Conservation (phyloP, 805 yeast genomes). For the Lipomyces oligophaga region DNA sequence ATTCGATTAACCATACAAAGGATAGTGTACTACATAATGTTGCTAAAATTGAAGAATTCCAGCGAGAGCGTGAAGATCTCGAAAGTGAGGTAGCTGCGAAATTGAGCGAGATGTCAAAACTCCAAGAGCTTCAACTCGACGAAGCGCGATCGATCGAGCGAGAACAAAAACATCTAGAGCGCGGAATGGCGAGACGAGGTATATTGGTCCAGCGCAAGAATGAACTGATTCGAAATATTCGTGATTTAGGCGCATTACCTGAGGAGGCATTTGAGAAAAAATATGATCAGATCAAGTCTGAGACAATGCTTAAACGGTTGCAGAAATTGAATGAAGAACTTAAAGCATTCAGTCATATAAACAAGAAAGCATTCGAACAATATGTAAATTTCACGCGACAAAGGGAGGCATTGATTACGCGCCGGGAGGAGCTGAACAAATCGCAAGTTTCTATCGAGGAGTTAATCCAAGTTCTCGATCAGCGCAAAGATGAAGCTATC, state of each 20-base stretch:
- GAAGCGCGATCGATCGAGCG: slow-evolving; percentile 55
- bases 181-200: slow-evolving; percentile 57
- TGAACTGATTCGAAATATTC: slow-evolving; percentile 65
- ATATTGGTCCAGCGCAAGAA: slow-evolving; percentile 59
- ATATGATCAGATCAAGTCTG: slow-evolving; percentile 47
- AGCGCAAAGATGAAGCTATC: slow-evolving; percentile 80
- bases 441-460: slow-evolving; percentile 71
- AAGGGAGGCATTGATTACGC: slow-evolving; percentile 57
- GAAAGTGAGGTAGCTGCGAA: slow-evolving; percentile 35
- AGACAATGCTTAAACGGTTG: slow-evolving; percentile 50
- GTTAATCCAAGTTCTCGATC: slow-evolving; percentile 63
- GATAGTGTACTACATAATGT: slow-evolving; percentile 36
- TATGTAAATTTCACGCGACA: slow-evolving; percentile 68
- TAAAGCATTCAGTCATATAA: slow-evolving; percentile 67
- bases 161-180: slow-evolving; percentile 62
- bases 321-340: slow-evolving; percentile 55
- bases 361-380: slow-evolving; percentile 86
- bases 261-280: slow-evolving; percentile 65
- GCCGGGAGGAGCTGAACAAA: slow-evolving; percentile 64
- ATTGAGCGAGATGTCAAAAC: slow-evolving; percentile 44
- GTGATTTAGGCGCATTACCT: slow-evolving; percentile 84
- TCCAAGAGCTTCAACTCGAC: slow-evolving; percentile 56
- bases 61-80: slow-evolving; percentile 26
- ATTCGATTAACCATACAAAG: slow-evolving; percentile 2
- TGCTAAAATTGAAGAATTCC: slow-evolving; percentile 33